phyloP scores from a whole-genome alignment of 805 yeast species.

The Zygosaccharomyces pseudorouxii region DNA sequence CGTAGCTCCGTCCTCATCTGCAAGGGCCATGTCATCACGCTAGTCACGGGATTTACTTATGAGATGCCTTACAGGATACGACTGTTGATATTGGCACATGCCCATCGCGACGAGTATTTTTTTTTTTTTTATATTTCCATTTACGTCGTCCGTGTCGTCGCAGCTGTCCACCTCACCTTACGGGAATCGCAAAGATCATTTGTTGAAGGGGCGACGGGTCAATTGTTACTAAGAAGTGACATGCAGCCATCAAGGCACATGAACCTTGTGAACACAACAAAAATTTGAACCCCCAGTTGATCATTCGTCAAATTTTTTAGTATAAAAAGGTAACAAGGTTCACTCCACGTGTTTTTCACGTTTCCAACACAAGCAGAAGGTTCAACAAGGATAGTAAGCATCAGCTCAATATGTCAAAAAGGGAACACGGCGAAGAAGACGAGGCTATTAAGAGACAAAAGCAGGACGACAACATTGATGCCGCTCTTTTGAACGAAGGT shows the following conservation, averaged over 20 bases:
- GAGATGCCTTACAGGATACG: constrained; percentile 3
- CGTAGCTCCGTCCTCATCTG: constrained; percentile 13
- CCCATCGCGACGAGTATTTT: not conserved
- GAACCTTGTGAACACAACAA: constrained; percentile 1
- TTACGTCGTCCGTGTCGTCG: not conserved
- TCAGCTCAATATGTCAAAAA: constrained; percentile 6
- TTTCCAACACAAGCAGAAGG: constrained; percentile 13
- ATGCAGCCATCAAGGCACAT: not conserved
- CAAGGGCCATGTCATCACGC: constrained; percentile 16
- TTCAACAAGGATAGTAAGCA: constrained; percentile 1
- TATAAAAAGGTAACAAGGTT: constrained; percentile 6
- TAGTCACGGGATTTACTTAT: not conserved
- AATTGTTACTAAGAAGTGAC: not conserved
- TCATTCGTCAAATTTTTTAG: not conserved
- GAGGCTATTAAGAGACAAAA: constrained; percentile 17
- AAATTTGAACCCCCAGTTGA: not conserved
- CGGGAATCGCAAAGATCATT: constrained; percentile 1
- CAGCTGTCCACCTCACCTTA: not conserved
- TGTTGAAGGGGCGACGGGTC: not conserved
- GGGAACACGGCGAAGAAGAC: constrained; percentile 8
- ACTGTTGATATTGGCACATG: not conserved
- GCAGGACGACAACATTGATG: constrained; percentile 30
- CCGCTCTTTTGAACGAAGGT: constrained; percentile 25
- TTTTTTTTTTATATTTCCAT: not conserved
- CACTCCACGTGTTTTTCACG: constrained; percentile 35